phyloP scores from a whole-genome alignment of 345 rosid species.

The Limnanthes douglasii region DNA sequence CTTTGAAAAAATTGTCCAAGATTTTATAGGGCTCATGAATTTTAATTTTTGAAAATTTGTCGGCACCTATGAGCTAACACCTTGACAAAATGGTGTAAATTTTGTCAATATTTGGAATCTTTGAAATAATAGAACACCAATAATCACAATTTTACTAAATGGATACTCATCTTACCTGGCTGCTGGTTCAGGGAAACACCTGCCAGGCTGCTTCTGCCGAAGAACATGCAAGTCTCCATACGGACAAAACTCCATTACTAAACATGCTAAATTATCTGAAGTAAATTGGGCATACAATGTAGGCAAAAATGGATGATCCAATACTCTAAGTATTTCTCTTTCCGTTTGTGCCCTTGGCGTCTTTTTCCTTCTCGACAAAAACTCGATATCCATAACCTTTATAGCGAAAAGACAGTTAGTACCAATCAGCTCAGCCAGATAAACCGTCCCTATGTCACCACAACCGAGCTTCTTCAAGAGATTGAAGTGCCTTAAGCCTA shows the following conservation, averaged over 20 bases:
- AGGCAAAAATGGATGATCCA: constrained; percentile 97
- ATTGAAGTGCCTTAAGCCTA: constrained; percentile 71
- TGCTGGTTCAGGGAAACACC: constrained; percentile 78
- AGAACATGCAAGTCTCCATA: constrained; percentile 97
- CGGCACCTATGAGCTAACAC: too few species aligned
- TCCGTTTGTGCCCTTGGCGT: constrained; percentile 90
- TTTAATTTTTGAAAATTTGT: too few species aligned
- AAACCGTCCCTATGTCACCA: constrained; percentile 96
- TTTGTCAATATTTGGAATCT: too few species aligned
- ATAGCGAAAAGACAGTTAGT: constrained; percentile 82
- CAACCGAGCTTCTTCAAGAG: constrained; percentile 91
- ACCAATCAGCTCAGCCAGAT: constrained; percentile 78
- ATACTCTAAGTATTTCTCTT: constrained; percentile 68
- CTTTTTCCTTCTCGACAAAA: constrained; percentile 84
- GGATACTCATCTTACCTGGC: constrained; percentile 44
- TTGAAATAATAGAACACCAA: neutral
- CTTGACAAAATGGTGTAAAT: too few species aligned
- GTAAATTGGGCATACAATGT: constrained; percentile 83
- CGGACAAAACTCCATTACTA: constrained; percentile 97
- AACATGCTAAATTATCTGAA: constrained; percentile 75
- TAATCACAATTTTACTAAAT: neutral
- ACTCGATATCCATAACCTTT: constrained; percentile 95
- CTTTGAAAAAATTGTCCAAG: too few species aligned
- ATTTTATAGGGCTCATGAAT: too few species aligned
- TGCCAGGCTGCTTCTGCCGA: constrained; percentile 77